Evolutionary conservation across 176 grass and related monocot species (phyloP).

Genomic region (Coix lacrymajobi): DNA sequence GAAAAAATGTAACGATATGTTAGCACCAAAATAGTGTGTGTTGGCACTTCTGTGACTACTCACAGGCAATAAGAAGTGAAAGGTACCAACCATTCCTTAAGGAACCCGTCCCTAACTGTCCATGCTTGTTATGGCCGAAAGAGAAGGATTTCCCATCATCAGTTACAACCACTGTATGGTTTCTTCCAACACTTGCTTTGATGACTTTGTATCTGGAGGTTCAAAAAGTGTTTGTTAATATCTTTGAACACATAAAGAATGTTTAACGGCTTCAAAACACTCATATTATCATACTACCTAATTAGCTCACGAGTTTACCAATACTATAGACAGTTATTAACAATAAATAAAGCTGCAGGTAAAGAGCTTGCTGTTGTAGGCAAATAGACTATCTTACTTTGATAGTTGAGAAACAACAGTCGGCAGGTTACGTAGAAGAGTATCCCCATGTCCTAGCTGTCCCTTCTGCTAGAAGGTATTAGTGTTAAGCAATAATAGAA

Average conservation of each 20-base stretch:
- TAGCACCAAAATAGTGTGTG: background rate
- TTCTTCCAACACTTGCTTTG: constrained; percentile 76
- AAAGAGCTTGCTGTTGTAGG: background rate
- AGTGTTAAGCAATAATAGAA: constrained; percentile 32
- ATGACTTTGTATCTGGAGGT: constrained; percentile 59
- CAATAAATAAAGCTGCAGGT: background rate
- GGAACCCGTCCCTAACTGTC: constrained; percentile 86
- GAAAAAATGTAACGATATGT: background rate
- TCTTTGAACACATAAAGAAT: background rate
- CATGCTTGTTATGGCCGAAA: constrained; percentile 89
- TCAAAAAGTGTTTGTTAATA: background rate
- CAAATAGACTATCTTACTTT: constrained; percentile 42
- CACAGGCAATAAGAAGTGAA: constrained; percentile 9
- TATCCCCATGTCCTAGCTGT: constrained; percentile 90
- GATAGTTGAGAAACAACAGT: constrained; percentile 84
- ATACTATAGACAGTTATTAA: background rate
- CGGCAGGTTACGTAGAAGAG: constrained; percentile 65
- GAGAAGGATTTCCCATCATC: constrained; percentile 78
- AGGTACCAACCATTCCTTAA: constrained; percentile 54
- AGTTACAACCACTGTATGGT: constrained; percentile 83
- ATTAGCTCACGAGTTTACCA: background rate
- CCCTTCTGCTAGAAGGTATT: constrained; percentile 74
- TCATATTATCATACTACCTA: background rate
- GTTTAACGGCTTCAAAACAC: background rate
- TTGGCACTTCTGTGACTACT: background rate